These are phyloP conservation scores for Diaporthe citrichinensis DNA, from an alignment of 2,329 filamentous ascomycete genomes.

Conservation along the genomic window DNA sequence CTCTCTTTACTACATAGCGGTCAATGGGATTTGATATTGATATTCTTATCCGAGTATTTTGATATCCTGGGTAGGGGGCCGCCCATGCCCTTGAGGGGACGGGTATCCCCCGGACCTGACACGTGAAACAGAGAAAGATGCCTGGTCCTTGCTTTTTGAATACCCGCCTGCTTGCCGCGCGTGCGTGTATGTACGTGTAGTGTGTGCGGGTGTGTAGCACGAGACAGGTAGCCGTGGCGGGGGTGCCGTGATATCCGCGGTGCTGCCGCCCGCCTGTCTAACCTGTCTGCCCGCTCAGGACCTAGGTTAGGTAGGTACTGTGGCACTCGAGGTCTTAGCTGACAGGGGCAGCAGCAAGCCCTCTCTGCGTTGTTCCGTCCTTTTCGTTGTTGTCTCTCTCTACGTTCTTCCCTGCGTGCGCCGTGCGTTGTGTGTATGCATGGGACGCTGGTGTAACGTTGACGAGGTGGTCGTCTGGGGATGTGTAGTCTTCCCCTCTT, in stretches of 20 bases:
- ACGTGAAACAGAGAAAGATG: not conserved
- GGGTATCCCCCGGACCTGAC: not conserved
- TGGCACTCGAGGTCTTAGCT: not conserved
- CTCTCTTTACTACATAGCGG: too few species aligned
- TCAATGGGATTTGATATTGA: too few species aligned
- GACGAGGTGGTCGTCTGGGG: not conserved
- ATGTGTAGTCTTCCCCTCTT: too few species aligned
- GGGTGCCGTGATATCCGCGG: conserved; percentile 14
- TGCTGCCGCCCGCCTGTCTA: not conserved
- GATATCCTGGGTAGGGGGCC: too few species aligned
- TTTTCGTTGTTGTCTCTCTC: not conserved
- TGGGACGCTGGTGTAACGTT: conserved; percentile 1
- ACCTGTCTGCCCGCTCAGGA: not conserved
- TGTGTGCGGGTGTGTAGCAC: not conserved
- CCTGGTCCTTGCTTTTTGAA: not conserved
- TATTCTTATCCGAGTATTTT: not conserved
- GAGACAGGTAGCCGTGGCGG: not conserved
- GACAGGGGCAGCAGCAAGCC: not conserved
- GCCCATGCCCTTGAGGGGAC: too few species aligned
- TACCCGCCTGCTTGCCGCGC: conserved; percentile 9
- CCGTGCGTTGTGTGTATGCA: not conserved
- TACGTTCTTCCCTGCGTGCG: not conserved
- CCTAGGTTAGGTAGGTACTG: too few species aligned
- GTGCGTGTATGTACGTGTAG: not conserved
- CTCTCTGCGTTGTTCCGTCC: not conserved